A percentile compares a stretch with the other conserved stretches of the same genome.
These are phyloP conservation scores for Phytopythium litorale DNA, from an alignment of 352 stramenopile genomes.

Conservation along the genomic window DNA sequence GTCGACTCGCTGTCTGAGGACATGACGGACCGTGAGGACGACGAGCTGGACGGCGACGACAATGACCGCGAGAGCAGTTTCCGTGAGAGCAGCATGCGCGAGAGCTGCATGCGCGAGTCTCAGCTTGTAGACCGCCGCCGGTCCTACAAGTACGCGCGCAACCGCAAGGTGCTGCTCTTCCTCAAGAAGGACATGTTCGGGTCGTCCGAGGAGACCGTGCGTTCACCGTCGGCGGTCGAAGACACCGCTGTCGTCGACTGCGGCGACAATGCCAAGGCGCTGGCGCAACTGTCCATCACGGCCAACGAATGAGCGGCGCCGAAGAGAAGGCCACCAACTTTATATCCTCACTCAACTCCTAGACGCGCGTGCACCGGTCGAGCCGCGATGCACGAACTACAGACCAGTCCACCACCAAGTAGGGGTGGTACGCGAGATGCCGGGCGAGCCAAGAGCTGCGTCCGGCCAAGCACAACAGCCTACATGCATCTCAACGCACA, in stretches of 20 bases:
- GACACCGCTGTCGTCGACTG: constrained; percentile 25
- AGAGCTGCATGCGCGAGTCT: constrained; percentile 27
- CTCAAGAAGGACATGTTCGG: constrained; percentile 39
- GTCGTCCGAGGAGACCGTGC: constrained; percentile 6
- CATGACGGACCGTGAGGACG: constrained; percentile 37
- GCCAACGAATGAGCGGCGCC: constrained; percentile 15
- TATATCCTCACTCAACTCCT: constrained; percentile 1
- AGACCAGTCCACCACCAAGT: constrained; percentile 15
- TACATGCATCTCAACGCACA: not conserved
- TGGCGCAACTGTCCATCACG: constrained; percentile 14
- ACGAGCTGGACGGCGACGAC: constrained; percentile 10
- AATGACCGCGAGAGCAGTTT: constrained; percentile 11
- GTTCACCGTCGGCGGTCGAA: not conserved
- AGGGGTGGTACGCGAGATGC: constrained; percentile 19
- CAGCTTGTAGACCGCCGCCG: constrained; percentile 48
- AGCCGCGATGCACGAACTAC: not conserved
- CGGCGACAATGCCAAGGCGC: constrained; percentile 16
- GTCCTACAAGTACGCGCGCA: constrained; percentile 57
- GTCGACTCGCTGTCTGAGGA: constrained; percentile 30
- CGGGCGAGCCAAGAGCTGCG: not conserved
- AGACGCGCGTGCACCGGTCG: not conserved
- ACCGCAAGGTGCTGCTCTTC: constrained; percentile 46
- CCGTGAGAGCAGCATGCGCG: constrained; percentile 4
- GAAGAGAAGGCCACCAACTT: constrained; percentile 1
- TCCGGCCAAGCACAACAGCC: constrained; percentile 7